Conservation (phyloP, 306 rosid species). For the Ceratonia siliqua region DNA sequence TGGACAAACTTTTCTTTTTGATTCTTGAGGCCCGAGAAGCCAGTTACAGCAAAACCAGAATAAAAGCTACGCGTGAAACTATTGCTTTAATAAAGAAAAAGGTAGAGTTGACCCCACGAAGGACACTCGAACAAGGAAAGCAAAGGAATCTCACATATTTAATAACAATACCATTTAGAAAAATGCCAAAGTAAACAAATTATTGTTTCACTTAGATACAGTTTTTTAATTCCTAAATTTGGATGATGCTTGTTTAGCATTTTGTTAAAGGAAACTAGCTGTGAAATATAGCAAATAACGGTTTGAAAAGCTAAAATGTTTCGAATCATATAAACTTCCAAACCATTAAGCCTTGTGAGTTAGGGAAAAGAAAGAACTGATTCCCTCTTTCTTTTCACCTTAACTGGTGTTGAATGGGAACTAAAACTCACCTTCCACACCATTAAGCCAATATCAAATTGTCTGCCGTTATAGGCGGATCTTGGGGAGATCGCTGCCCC, state of each 20-base stretch:
- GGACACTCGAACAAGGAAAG: slow-evolving; percentile 44
- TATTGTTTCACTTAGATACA: slow-evolving; percentile 33
- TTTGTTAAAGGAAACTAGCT: slow-evolving; percentile 27
- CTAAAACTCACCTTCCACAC: slow-evolving; percentile 82
- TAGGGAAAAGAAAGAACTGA: background rate
- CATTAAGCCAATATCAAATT: slow-evolving; percentile 94
- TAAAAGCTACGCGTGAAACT: slow-evolving; percentile 4
- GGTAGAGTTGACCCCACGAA: slow-evolving; percentile 38
- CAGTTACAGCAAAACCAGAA: slow-evolving; percentile 36
- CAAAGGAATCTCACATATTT: slow-evolving; percentile 47
- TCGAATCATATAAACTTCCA: slow-evolving; percentile 14
- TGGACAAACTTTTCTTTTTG: slow-evolving; percentile 4
- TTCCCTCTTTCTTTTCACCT: slow-evolving; percentile 25
- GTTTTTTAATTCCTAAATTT: slow-evolving; percentile 7
- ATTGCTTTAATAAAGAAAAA: slow-evolving; percentile 43
- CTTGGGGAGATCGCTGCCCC: slow-evolving; percentile 99
- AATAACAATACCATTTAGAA: slow-evolving; percentile 37
- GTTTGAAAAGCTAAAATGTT: slow-evolving; percentile 30
- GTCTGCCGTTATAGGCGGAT: slow-evolving; percentile 73
- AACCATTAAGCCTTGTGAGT: slow-evolving; percentile 13
- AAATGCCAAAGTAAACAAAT: slow-evolving; percentile 38
- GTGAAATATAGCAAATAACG: slow-evolving; percentile 25
- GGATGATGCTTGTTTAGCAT: slow-evolving; percentile 9
- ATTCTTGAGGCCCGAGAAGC: slow-evolving; percentile 20
- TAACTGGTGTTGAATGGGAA: slow-evolving; percentile 14